Evolutionary conservation across 192 early-diverging fungal species (phyloP).

Genomic region (Jimgerdemannia lactiflua): DNA sequence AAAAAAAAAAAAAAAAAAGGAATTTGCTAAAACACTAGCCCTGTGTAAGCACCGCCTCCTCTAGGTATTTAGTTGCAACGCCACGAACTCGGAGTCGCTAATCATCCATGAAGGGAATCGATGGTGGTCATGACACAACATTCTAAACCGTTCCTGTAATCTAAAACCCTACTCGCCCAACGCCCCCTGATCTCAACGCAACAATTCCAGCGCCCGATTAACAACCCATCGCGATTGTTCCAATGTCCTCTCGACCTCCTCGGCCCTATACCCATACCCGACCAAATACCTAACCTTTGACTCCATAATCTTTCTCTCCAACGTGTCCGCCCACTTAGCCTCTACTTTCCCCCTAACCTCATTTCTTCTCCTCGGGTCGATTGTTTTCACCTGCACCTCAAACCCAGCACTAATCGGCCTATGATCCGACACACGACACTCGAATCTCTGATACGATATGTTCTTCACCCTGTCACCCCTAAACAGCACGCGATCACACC

Average conservation of each 20-base stretch:
- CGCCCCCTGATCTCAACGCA: not conserved
- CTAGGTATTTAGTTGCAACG: too few relatives aligned
- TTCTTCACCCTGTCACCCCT: slow-evolving; percentile 41
- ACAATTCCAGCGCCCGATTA: not conserved
- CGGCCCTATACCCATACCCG: slow-evolving; percentile 30
- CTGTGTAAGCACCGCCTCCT: too few relatives aligned
- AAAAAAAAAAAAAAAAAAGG: too few relatives aligned
- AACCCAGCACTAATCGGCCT: slow-evolving; percentile 78
- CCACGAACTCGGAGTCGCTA: too few relatives aligned
- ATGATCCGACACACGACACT: slow-evolving; percentile 78
- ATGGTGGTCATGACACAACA: not conserved
- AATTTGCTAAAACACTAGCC: too few relatives aligned
- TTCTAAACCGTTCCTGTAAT: not conserved
- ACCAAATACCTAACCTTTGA: slow-evolving; percentile 35
- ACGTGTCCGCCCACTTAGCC: slow-evolving; percentile 37
- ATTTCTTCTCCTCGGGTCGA: slow-evolving; percentile 49
- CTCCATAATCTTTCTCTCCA: slow-evolving; percentile 32
- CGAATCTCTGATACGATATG: slow-evolving; percentile 22
- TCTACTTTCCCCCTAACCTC: slow-evolving; percentile 45
- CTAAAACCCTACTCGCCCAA: not conserved
- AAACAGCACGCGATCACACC: slow-evolving; percentile 92
- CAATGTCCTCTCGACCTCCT: slow-evolving; percentile 21
- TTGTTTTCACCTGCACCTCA: slow-evolving; percentile 52
- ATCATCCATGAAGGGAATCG: too few relatives aligned
- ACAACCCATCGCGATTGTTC: not conserved